Base-by-base conservation (phyloP, 371 early-diverging fungal species). In the Hamiltosporidium magnivora region DNA sequence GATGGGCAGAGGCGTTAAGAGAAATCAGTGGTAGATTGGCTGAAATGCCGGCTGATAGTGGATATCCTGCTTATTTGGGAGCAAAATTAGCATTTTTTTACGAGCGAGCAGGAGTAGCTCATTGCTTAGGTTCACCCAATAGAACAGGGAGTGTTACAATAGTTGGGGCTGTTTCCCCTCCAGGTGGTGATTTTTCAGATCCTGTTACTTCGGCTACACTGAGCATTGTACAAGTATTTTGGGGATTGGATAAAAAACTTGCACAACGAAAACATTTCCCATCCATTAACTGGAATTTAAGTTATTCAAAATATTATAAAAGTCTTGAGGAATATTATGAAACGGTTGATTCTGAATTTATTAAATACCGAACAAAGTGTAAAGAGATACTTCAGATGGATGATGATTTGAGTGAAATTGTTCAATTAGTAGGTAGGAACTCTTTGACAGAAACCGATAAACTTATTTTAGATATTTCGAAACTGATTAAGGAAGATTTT, bases 211-310 rank as follows among this genome's bases (percentile, higher is more conserved):
- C 92, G 36, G 89, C 99, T 6, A 98, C 97, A 2, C 86, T 99
- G 46, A 88, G 96, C 84, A 98, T 98, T 81, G 98, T 96, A 0
- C 98, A 99, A 80, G 98, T 98, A 55, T 99, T 99, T 85, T 99
- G 99, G 99, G 99, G 98, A 71, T 84, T 99, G 70, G 99, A 99
- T 84, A 99, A 99, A 87, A 99, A 98, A 84, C 86, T 99, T 54
- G 99, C 99, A 37, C 99, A 99, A 83, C 88, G 98, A 78, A 98
- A 99, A 86, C 98, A 99, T 85, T 99, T 98, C 87, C 99, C 99
- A 6, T 96, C 97, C 37, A 93, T 98, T 69, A 96, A 99, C 85
- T 98, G 97, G 96, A 92, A 89, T 59, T 84, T 93, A 77, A 88
- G 88, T 78, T 99, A 96, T 84, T 93, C 94, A 71, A 98, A 98